Evolutionary conservation across 495 filamentous ascomycete genomes (phyloP).

Genomic region (Tuber microsphaerosporum): DNA sequence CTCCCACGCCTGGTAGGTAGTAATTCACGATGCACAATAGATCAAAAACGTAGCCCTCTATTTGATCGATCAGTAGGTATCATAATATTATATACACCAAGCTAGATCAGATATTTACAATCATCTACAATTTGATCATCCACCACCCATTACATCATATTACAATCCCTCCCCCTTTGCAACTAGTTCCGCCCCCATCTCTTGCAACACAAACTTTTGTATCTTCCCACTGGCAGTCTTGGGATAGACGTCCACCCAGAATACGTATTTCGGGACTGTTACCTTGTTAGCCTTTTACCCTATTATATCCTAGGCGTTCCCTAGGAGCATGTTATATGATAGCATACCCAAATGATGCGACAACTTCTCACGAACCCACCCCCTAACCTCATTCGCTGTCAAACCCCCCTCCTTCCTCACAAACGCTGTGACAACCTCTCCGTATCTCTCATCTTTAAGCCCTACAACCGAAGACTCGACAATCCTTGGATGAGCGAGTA

Average conservation of each 20-base stretch:
- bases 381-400: conserved; percentile 53
- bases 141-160: background rate
- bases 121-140: background rate
- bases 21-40: background rate
- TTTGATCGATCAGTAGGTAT: background rate
- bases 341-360: conserved; percentile 66
- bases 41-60: background rate
- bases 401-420: conserved; percentile 44
- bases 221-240: conserved; percentile 98
- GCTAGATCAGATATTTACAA: background rate
- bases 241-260: conserved; percentile 72
- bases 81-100: background rate
- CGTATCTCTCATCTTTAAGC: conserved; percentile 73
- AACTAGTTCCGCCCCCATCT: conserved; percentile 47
- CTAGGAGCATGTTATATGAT: conserved; percentile 16
- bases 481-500: conserved; percentile 64
- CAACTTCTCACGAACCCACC: conserved; percentile 66
- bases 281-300: conserved; percentile 9
- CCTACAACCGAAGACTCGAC: conserved; percentile 75
- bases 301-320: background rate
- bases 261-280: conserved; percentile 77
- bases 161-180: background rate
- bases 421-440: conserved; percentile 81
- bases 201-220: conserved; percentile 83
- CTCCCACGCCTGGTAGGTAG: background rate